These are phyloP conservation scores for Schizothecium vesticola DNA, from an alignment of 495 filamentous ascomycete species.

Conservation along the genomic window DNA sequence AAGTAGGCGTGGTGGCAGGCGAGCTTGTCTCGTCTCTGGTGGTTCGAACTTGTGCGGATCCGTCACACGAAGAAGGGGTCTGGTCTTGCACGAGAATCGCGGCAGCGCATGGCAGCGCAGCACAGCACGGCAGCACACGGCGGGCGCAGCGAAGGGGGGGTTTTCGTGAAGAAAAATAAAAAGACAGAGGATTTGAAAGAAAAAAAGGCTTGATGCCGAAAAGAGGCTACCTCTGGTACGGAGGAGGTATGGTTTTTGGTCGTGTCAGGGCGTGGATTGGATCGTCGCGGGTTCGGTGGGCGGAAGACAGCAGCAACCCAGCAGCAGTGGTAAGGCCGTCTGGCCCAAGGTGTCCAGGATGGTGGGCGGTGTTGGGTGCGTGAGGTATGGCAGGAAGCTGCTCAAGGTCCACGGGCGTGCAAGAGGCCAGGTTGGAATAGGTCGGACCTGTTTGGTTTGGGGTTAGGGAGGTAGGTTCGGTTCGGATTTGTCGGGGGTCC, in stretches of 20 bases:
- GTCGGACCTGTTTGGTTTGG: too few species aligned
- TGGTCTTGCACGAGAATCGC: background rate
- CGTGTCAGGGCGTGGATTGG: background rate
- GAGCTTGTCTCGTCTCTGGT: background rate
- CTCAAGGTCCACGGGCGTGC: too few species aligned
- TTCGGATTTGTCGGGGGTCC: background rate
- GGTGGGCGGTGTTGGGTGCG: too few species aligned
- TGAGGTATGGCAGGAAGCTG: too few species aligned
- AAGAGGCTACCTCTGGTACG: background rate
- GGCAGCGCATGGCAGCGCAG: background rate
- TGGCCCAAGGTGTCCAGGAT: too few species aligned
- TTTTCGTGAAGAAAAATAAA: background rate
- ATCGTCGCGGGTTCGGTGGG: background rate
- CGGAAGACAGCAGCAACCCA: background rate
- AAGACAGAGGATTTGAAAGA: background rate
- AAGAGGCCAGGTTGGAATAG: background rate
- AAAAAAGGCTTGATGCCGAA: background rate
- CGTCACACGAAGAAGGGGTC: background rate
- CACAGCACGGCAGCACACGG: background rate
- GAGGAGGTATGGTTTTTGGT: background rate
- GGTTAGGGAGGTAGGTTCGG: background rate
- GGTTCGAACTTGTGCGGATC: background rate
- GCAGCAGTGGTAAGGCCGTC: too few species aligned
- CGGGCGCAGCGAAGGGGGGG: background rate
- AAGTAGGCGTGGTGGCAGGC: background rate